Evolutionary conservation across 257 asterid genomes (phyloP), one percentile per base, ranked within the genome.

Genomic region (Ocimum tenuiflorum): DNA sequence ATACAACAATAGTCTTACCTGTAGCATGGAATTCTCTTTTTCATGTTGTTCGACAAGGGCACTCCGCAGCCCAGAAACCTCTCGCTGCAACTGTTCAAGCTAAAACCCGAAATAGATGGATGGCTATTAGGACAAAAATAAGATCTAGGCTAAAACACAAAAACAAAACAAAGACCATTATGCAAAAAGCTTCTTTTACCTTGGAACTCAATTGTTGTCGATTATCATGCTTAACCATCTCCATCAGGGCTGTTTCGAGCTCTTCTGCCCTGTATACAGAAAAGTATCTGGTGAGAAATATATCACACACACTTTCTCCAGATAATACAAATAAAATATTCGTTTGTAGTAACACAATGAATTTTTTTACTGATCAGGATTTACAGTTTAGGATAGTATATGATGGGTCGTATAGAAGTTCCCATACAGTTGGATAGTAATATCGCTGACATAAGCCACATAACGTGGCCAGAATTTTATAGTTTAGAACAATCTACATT

Each of bases 1-100:
- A 35, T 50, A 42, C 17, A 5, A 35, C 62, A 36, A 23, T 42
- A 17, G n/a, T 63, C 56, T 60, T 73, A 89, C 99, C 87, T 87
- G 95, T 75, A 92, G 95, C 97, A 92, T 92, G 77, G 90, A 96
- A 62, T 81, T 87, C 80, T 92, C 99, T 78, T 92, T 97, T 79
- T 92, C 99, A 67, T 92, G 97, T 83, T 92, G 89, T 64, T 81
- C 95, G 49, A 82, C 77, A 42, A 89, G 94, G 53, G 85, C 85
- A 73, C 77, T 90, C 45, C 78, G 79, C 61, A 89, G 83, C 70
- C 83, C 86, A 50, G 84, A 70, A 36, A 89, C 76, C 59, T 89
- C 95, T 72, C 78, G 81, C 70, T 89, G 91, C 72, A 92, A 74
- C 82, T 89, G 88, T 79, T 87, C 97, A 35, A 86, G 97, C 99